Conservation (phyloP, 176 grass and related monocot genomes). For the Lolium rigidum region DNA sequence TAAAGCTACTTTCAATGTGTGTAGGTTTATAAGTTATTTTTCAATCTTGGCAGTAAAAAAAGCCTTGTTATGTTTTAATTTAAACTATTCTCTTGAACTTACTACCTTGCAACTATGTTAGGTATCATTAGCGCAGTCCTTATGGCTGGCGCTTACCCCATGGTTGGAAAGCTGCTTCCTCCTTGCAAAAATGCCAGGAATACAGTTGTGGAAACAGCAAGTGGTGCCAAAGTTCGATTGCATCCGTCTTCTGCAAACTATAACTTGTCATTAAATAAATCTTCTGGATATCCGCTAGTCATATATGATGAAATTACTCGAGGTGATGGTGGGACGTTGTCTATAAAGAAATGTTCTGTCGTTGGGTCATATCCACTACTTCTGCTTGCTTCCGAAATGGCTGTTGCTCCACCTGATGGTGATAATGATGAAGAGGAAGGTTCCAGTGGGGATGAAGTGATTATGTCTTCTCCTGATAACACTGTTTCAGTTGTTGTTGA, state of each 20-base stretch:
- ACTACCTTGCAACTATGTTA: constrained; percentile 40
- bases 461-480: constrained; percentile 92
- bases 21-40: constrained; percentile 9
- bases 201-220: constrained; percentile 68
- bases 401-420: constrained; percentile 70
- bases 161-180: constrained; percentile 83
- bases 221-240: constrained; percentile 87
- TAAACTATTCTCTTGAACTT: constrained; percentile 13
- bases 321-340: constrained; percentile 73
- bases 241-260: constrained; percentile 87
- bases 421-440: constrained; percentile 60
- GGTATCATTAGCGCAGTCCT: constrained; percentile 92
- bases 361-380: constrained; percentile 76
- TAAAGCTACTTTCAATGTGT: constrained; percentile 18
- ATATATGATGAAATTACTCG: constrained; percentile 92
- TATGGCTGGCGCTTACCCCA: constrained; percentile 80
- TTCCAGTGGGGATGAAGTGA: constrained; percentile 77
- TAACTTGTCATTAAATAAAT: constrained; percentile 56
- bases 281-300: constrained; percentile 59
- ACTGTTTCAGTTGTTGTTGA: constrained; percentile 84
- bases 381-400: constrained; percentile 77
- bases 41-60: not conserved
- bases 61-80: constrained; percentile 2
- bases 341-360: constrained; percentile 82
- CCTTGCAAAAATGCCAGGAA: constrained; percentile 55